Evolutionary conservation across 371 early-diverging fungal genomes (phyloP).

Genomic region (Lichtheimia ornata): DNA sequence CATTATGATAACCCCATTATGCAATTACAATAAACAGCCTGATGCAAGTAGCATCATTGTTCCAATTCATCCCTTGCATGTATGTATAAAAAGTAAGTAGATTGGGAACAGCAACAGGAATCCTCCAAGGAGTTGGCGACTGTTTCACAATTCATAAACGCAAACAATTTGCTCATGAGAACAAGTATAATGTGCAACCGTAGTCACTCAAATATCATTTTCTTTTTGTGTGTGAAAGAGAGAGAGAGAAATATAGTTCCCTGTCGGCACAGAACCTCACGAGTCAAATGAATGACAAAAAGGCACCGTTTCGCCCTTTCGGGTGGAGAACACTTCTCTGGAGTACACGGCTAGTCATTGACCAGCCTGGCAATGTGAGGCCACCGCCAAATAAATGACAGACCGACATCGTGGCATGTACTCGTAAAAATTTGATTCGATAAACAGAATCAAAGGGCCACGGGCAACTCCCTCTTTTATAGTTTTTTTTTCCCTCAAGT

Average conservation of each 20-base stretch:
- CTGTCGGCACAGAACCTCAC: slow-evolving; percentile 16
- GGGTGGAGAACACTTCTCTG: slow-evolving; percentile 11
- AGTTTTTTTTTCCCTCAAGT: slow-evolving; percentile 1
- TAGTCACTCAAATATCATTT: neutral
- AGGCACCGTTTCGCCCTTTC: slow-evolving; percentile 4
- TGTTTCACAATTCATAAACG: neutral
- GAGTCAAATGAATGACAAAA: slow-evolving; percentile 16
- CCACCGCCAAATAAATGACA: slow-evolving; percentile 10
- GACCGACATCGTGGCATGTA: slow-evolving; percentile 15
- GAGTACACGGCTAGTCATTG: slow-evolving; percentile 5
- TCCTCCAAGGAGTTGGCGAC: neutral
- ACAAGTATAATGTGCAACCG: neutral
- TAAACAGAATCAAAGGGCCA: neutral
- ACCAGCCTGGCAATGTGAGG: slow-evolving; percentile 11
- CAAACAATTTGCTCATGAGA: neutral
- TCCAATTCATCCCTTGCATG: neutral
- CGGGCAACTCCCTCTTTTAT: slow-evolving; percentile 6
- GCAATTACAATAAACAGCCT: too few species aligned
- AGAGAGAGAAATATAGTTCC: slow-evolving; percentile 5
- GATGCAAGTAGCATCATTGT: neutral
- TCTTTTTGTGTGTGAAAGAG: slow-evolving; percentile 5
- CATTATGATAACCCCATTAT: too few species aligned
- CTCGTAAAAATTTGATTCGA: slow-evolving; percentile 14
- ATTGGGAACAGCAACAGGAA: neutral
- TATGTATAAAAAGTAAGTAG: neutral